A percentile compares a stretch with the other conserved stretches of the same genome.
Evolutionary conservation across 2,329 filamentous ascomycete species (phyloP).

Genomic region (Pleoardoris graminearum): DNA sequence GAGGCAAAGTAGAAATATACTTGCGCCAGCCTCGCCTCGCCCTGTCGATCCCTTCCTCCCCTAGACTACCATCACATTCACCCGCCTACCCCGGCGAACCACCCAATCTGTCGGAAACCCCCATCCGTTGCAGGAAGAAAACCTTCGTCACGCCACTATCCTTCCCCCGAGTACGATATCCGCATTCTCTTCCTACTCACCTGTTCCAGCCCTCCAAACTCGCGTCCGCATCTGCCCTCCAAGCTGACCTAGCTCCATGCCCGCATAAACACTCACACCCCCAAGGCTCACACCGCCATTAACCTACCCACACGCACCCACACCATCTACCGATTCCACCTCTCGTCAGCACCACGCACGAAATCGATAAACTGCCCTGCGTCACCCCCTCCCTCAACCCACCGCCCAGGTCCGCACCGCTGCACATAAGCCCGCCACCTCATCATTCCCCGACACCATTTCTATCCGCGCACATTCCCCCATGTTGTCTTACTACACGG

Average conservation of each 20-base stretch:
- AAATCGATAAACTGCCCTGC: not conserved
- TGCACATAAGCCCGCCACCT: constrained; percentile 4
- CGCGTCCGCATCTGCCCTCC: not conserved
- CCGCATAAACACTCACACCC: not conserved
- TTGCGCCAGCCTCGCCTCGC: too few species aligned
- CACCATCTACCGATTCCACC: not conserved
- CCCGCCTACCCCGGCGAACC: not conserved
- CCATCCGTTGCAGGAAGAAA: not conserved
- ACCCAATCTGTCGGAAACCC: not conserved
- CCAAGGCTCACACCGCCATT: not conserved
- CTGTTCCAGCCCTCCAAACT: not conserved
- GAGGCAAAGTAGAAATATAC: too few species aligned
- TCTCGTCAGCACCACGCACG: not conserved
- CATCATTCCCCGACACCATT: not conserved
- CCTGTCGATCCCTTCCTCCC: too few species aligned
- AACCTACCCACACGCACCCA: not conserved
- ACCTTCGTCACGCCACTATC: not conserved
- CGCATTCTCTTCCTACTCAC: not conserved
- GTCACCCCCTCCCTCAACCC: not conserved
- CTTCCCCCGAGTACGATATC: not conserved
- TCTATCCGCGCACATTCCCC: not conserved
- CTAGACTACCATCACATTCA: too few species aligned
- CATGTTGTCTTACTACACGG: not conserved
- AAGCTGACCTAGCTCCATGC: not conserved
- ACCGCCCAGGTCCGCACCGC: not conserved